These are phyloP conservation scores for Millerozyma miso DNA, from an alignment of 805 yeast species.

Conservation along the genomic window DNA sequence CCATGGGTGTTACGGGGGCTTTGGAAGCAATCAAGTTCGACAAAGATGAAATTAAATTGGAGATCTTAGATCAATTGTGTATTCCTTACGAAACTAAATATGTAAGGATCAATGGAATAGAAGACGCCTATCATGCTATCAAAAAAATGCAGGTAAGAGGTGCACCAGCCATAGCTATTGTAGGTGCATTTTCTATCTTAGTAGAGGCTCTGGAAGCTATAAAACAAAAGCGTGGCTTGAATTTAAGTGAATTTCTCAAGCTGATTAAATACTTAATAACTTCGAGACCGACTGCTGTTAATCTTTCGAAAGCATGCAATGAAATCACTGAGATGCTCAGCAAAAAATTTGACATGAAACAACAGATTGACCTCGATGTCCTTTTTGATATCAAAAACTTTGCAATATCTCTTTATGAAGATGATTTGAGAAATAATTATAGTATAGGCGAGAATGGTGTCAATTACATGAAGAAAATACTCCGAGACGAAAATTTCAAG, in stretches of 20 bases:
- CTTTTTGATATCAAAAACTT: constrained; percentile 37
- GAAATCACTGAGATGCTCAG: constrained; percentile 39
- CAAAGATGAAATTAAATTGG: constrained; percentile 40
- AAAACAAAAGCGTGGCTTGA: constrained; percentile 14
- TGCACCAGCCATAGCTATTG: constrained; percentile 97
- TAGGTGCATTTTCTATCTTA: constrained; percentile 79
- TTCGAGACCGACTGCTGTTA: constrained; percentile 95
- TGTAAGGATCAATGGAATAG: constrained; percentile 55
- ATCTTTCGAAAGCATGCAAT: constrained; percentile 69
- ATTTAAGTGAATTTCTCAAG: constrained; percentile 31
- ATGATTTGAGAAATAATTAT: constrained; percentile 74
- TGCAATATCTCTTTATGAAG: constrained; percentile 56
- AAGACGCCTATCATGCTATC: constrained; percentile 81
- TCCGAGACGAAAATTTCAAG: constrained; percentile 44
- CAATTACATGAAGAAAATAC: constrained; percentile 49
- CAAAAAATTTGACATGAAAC: constrained; percentile 8
- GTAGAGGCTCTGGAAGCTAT: constrained; percentile 51
- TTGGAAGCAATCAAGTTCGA: constrained; percentile 67
- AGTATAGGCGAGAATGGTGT: constrained; percentile 81
- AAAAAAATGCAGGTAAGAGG: constrained; percentile 93
- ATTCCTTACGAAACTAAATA: constrained; percentile 79
- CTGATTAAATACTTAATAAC: constrained; percentile 63
- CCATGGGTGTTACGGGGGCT: constrained; percentile 11
- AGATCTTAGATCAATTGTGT: constrained; percentile 73
- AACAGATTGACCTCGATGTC: constrained; percentile 25